A percentile compares a stretch with the other conserved stretches of the same genome.
Conservation (phyloP, 257 asterid genomes). For the Eustoma russellianum region DNA sequence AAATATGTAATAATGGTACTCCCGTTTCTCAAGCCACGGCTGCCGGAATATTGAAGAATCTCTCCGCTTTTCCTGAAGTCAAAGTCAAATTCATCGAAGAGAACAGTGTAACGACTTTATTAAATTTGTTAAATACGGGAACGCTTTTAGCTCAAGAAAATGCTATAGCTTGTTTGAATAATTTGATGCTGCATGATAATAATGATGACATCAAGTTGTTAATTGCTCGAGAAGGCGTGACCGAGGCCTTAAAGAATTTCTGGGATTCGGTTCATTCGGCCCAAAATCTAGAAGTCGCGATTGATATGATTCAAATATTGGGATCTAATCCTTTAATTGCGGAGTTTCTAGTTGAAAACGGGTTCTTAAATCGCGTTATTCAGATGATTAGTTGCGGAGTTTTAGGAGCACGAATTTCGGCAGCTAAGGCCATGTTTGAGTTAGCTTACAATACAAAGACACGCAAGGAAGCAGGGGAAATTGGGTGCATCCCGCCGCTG, state of each 20-base stretch:
- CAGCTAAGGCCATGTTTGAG: conserved; percentile 51
- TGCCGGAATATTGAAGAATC: conserved; percentile 51
- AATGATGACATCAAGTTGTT: conserved; percentile 38
- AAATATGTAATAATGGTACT: conserved; percentile 67
- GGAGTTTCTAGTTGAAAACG: conserved; percentile 46
- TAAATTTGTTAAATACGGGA: conserved; percentile 56
- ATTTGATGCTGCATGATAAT: conserved; percentile 35
- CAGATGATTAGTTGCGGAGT: conserved; percentile 45
- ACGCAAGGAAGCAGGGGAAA: conserved; percentile 68
- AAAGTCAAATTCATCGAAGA: conserved; percentile 66
- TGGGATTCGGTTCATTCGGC: conserved; percentile 54
- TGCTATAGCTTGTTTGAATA: conserved; percentile 66
- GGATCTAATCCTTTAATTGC: conserved; percentile 47
- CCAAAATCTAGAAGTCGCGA: conserved; percentile 49
- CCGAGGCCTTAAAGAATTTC: conserved; percentile 45
- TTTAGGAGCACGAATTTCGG: conserved; percentile 49
- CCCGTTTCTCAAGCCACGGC: conserved; percentile 85
- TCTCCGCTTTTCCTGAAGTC: conserved; percentile 49
- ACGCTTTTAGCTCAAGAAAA: conserved; percentile 68
- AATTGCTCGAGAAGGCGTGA: conserved; percentile 64
- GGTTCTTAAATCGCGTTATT: conserved; percentile 36
- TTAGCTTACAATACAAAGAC: conserved; percentile 43
- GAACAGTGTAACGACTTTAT: conserved; percentile 32
- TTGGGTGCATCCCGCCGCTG: conserved; percentile 50
- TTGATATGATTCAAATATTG: conserved; percentile 45